Evolutionary conservation across 768 basidiomycete genomes (phyloP).

Genomic region (Boletus sp.): DNA sequence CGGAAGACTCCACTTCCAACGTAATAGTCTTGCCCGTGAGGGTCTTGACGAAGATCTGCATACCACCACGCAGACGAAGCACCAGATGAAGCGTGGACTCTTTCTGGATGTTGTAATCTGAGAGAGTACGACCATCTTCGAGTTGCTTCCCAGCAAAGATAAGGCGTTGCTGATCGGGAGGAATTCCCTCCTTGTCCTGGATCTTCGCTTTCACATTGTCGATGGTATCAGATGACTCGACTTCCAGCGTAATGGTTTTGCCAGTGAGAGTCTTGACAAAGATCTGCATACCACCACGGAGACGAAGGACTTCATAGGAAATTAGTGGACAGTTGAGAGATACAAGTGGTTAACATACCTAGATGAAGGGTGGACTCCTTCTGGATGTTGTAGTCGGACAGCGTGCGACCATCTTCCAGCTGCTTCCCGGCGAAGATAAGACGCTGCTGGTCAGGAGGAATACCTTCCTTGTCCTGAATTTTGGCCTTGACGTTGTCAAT

Average conservation of each 20-base stretch:
- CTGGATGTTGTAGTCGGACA: constrained; percentile 91
- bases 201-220: constrained; percentile 87
- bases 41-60: constrained; percentile 74
- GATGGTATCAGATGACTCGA: constrained; percentile 91
- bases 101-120: constrained; percentile 84
- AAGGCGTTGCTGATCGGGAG: constrained; percentile 81
- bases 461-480: constrained; percentile 93
- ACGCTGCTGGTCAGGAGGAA: constrained; percentile 86
- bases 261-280: constrained; percentile 88
- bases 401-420: constrained; percentile 85
- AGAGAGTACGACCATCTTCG: constrained; percentile 88
- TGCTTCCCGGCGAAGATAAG: constrained; percentile 94
- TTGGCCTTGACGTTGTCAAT: constrained; percentile 89
- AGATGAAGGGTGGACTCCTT: constrained; percentile 77
- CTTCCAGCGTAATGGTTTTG: constrained; percentile 91
- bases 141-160: constrained; percentile 95
- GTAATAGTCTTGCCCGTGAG: constrained; percentile 79
- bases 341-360: constrained; percentile 1
- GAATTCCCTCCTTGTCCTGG: constrained; percentile 81
- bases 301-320: constrained; percentile 56
- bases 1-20: constrained; percentile 70
- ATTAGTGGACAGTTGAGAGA: not conserved
- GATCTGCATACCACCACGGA: constrained; percentile 90
- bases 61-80: constrained; percentile 65
- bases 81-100: constrained; percentile 78